These are phyloP conservation scores for Agrostemma githago DNA, from an alignment of 148 eudicot species.

Conservation along the genomic window DNA sequence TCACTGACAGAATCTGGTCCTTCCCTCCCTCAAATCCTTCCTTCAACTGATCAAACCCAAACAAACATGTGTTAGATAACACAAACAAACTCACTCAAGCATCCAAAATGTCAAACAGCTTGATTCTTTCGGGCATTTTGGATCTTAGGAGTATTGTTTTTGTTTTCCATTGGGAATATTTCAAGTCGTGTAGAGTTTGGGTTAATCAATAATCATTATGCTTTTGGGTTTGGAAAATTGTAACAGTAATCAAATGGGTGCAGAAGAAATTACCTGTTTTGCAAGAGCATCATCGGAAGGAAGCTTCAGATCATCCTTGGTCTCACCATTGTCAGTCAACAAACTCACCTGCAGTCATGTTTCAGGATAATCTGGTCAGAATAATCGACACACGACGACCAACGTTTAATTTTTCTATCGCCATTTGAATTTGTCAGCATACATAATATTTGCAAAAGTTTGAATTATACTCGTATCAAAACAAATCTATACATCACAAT, in stretches of 20 bases:
- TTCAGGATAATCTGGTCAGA: not conserved
- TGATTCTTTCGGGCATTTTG: no score
- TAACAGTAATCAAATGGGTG: not conserved
- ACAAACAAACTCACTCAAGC: no score
- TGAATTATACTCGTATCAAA: no score
- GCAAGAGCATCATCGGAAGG: constrained; percentile 40
- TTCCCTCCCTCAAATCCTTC: constrained; percentile 32
- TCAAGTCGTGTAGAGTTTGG: not conserved
- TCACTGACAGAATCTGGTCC: constrained; percentile 28
- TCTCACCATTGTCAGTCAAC: constrained; percentile 43
- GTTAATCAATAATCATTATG: no score
- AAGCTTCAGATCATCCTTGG: constrained; percentile 53
- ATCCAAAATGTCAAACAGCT: no score
- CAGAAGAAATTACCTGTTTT: constrained; percentile 21
- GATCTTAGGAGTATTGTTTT: no score
- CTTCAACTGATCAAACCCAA: constrained; percentile 17
- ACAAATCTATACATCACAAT: no score
- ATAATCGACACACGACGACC: not conserved
- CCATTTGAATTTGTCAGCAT: no score
- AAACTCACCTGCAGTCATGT: constrained; percentile 37
- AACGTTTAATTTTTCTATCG: no score
- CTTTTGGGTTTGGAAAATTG: not conserved
- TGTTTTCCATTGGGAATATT: no score
- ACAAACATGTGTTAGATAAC: not conserved
- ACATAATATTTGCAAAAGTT: no score